Evolutionary conservation across 768 basidiomycete species (phyloP).

Genomic region (Boletus rufocinnamomeus): DNA sequence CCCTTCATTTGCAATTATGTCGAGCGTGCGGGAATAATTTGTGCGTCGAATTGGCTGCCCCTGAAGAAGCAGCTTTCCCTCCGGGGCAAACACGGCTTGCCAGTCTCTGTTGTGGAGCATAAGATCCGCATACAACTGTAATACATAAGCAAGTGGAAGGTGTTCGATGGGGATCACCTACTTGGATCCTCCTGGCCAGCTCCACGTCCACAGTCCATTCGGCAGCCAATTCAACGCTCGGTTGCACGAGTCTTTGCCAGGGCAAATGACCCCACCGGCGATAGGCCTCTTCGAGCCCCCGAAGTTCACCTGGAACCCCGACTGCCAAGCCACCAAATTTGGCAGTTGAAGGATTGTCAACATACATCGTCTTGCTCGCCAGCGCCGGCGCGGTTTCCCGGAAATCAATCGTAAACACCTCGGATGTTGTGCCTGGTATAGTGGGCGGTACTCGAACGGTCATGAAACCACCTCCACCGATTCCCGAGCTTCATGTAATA

Average conservation of each 20-base stretch:
- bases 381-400: conserved; percentile 81
- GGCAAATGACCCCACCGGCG: conserved; percentile 76
- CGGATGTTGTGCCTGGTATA: conserved; percentile 43
- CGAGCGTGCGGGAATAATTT: conserved; percentile 78
- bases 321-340: conserved; percentile 79
- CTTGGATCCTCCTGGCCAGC: conserved; percentile 71
- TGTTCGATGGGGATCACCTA: conserved; percentile 35
- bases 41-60: conserved; percentile 74
- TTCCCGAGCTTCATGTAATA: conserved; percentile 56
- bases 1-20: conserved; percentile 72
- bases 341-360: conserved; percentile 51
- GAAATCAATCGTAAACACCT: conserved; percentile 80
- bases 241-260: conserved; percentile 78
- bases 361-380: conserved; percentile 79
- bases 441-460: conserved; percentile 72
- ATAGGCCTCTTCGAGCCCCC: conserved; percentile 84
- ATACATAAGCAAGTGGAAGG: conserved; percentile 1
- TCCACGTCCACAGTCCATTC: conserved; percentile 83
- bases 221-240: conserved; percentile 69
- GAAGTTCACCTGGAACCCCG: conserved; percentile 90
- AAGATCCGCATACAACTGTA: conserved; percentile 47
- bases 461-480: conserved; percentile 91
- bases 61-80: conserved; percentile 66
- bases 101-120: conserved; percentile 75
- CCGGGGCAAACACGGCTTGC: conserved; percentile 80